Conservation (phyloP, 768 basidiomycete genomes). For the Ramaria sp. region DNA sequence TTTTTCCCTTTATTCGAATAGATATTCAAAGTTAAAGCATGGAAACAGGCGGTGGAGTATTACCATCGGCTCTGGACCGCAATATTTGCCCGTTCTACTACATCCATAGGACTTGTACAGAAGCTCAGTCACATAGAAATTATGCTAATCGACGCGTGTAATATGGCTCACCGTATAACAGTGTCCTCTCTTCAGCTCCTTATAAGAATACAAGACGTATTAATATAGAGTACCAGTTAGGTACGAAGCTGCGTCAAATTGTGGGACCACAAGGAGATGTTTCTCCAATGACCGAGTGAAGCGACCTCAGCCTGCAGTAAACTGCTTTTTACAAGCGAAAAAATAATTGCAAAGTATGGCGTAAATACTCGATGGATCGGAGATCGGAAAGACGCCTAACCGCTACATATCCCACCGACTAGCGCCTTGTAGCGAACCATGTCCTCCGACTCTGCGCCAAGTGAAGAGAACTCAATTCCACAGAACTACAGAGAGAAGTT, state of each 20-base stretch:
- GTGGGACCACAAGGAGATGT: neutral
- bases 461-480: slow-evolving; percentile 1
- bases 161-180: too few relatives aligned
- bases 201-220: too few relatives aligned
- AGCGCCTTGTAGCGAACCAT: too few relatives aligned
- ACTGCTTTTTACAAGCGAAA: neutral
- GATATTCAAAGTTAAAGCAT: slow-evolving; percentile 6
- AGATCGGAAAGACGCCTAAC: neutral
- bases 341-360: neutral
- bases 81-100: slow-evolving; percentile 67
- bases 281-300: neutral
- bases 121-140: neutral
- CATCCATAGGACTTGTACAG: slow-evolving; percentile 46
- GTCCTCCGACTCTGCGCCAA: neutral
- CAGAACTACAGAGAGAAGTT: slow-evolving; percentile 7
- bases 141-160: too few relatives aligned
- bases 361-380: neutral
- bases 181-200: too few relatives aligned
- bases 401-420: too few relatives aligned
- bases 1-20: slow-evolving; percentile 44
- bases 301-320: neutral
- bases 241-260: neutral
- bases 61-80: slow-evolving; percentile 65
- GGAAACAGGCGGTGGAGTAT: slow-evolving; percentile 10
- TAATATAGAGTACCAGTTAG: too few relatives aligned